Percentiles rank a stretch among this genome's conserved stretches.
phyloP scores from a whole-genome alignment of 2,329 filamentous ascomycete genomes.

The Trichoderma aggressivum region DNA sequence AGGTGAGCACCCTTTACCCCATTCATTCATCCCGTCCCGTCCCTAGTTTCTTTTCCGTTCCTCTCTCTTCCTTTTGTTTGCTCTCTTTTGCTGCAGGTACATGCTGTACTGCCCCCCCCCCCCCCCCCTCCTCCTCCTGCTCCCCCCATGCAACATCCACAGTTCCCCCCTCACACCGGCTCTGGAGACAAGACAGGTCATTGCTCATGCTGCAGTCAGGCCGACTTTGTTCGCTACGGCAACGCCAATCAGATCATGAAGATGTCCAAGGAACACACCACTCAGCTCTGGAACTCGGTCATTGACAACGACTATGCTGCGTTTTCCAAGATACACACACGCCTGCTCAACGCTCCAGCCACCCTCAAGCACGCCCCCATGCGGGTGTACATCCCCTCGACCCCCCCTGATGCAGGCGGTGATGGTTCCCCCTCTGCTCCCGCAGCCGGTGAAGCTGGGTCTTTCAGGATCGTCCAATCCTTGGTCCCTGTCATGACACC shows the following conservation, averaged over 20 bases:
- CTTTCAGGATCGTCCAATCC: constrained; percentile 72
- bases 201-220: constrained; percentile 39
- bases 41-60: background rate
- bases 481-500: constrained; percentile 54
- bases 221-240: constrained; percentile 83
- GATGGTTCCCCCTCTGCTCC: constrained; percentile 30
- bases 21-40: background rate
- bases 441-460: constrained; percentile 38
- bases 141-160: background rate
- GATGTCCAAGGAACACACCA: constrained; percentile 78
- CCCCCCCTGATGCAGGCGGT: constrained; percentile 43
- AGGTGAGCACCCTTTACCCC: constrained; percentile 40
- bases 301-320: constrained; percentile 70
- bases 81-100: background rate
- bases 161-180: background rate
- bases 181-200: background rate
- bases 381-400: constrained; percentile 76
- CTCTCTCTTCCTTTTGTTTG: background rate
- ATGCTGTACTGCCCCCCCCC: background rate
- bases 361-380: constrained; percentile 81
- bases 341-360: constrained; percentile 71
- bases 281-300: constrained; percentile 76
- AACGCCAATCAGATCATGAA: constrained; percentile 89
- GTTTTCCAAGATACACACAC: constrained; percentile 71
- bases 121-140: background rate